These are phyloP conservation scores for Zygosaccharomyces bisporus DNA, from an alignment of 805 yeast genomes.

Conservation along the genomic window DNA sequence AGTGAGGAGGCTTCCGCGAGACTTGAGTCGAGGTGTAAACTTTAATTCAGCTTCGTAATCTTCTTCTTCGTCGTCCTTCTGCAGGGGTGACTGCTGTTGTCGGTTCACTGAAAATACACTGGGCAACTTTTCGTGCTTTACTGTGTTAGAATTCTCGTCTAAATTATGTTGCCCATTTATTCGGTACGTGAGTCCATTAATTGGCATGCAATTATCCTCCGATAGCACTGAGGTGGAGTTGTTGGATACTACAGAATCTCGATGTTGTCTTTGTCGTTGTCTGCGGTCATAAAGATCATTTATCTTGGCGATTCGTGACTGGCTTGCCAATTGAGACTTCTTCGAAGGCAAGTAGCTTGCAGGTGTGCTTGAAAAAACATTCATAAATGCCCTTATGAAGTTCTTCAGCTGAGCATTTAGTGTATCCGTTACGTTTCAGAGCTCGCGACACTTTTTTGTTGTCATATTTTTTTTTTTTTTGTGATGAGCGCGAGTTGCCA, in stretches of 20 bases:
- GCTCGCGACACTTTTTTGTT: constrained; percentile 2
- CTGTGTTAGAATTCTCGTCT: constrained; percentile 12
- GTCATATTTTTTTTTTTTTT: neutral
- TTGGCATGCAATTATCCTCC: constrained; percentile 15
- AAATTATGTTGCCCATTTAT: constrained; percentile 3
- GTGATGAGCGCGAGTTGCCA: neutral
- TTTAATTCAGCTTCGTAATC: constrained; percentile 35
- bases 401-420: neutral
- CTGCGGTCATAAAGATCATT: constrained; percentile 24
- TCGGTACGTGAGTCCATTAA: constrained; percentile 8
- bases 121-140: constrained; percentile 13
- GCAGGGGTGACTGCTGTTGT: neutral
- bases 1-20: constrained; percentile 20
- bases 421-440: neutral
- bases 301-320: constrained; percentile 25
- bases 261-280: constrained; percentile 15
- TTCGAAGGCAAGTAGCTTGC: constrained; percentile 19
- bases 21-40: constrained; percentile 26
- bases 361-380: constrained; percentile 13
- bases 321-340: constrained; percentile 21
- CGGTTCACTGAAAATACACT: constrained; percentile 9
- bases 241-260: constrained; percentile 25
- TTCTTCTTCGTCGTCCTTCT: constrained; percentile 13
- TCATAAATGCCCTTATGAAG: constrained; percentile 13
- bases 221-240: constrained; percentile 21